Conservation (phyloP, 345 rosid species). For the Crucihimalaya himalaica region DNA sequence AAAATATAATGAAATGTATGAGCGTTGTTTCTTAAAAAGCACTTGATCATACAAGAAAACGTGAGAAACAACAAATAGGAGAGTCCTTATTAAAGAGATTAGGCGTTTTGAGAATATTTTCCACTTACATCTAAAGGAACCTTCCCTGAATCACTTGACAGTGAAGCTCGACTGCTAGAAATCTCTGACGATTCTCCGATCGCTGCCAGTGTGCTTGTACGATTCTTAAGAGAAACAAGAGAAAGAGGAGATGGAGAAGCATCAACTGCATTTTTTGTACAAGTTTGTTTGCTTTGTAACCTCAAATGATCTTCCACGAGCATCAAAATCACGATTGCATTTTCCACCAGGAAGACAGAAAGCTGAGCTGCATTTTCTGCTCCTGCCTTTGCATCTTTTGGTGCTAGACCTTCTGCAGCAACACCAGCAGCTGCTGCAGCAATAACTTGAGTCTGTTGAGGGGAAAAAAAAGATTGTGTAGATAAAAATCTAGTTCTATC, state of each 20-base stretch:
- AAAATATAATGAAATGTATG: neutral
- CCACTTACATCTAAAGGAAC: slow-evolving; percentile 85
- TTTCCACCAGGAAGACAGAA: slow-evolving; percentile 95
- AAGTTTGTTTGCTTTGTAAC: slow-evolving; percentile 85
- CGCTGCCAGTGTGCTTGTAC: slow-evolving; percentile 47
- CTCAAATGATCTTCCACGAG: slow-evolving; percentile 99
- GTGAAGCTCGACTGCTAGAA: slow-evolving; percentile 58
- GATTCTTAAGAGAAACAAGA: slow-evolving; percentile 55
- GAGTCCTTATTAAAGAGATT: slow-evolving; percentile 12
- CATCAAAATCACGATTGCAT: slow-evolving; percentile 97
- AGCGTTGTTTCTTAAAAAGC: neutral
- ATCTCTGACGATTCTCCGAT: slow-evolving; percentile 60
- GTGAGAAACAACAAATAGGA: slow-evolving; percentile 4
- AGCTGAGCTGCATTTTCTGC: slow-evolving; percentile 99
- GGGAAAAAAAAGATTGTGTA: slow-evolving; percentile 38
- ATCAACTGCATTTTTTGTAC: slow-evolving; percentile 54
- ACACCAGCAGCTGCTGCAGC: slow-evolving; percentile 99
- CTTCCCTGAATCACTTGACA: slow-evolving; percentile 66
- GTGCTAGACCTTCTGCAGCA: slow-evolving; percentile 95
- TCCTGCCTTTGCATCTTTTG: slow-evolving; percentile 82
- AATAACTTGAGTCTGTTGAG: slow-evolving; percentile 95
- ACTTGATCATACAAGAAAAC: slow-evolving; percentile 19
- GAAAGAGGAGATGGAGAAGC: slow-evolving; percentile 77
- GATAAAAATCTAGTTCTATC: slow-evolving; percentile 29
- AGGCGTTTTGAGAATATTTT: slow-evolving; percentile 27